Conservation (phyloP, 805 yeast species). For the Saturnispora zaruensis region DNA sequence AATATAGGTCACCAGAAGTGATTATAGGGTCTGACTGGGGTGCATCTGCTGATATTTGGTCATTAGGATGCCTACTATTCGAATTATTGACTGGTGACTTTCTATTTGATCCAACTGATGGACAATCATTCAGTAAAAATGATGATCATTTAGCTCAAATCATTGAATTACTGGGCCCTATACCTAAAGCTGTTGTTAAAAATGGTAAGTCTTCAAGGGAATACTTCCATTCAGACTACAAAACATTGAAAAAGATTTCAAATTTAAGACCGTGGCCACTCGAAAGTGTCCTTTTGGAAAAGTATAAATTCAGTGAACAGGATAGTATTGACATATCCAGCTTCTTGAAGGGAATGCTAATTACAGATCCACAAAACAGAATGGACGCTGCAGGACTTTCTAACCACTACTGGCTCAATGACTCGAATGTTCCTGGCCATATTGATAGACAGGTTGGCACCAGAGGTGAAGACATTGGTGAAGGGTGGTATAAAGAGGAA, state of each 20-base stretch:
- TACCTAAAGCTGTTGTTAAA: constrained; percentile 49
- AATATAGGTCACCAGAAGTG: constrained; percentile 88
- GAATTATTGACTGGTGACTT: constrained; percentile 93
- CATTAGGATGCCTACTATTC: constrained; percentile 84
- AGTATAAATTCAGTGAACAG: constrained; percentile 61
- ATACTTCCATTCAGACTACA: constrained; percentile 28
- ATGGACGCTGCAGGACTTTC: constrained; percentile 96
- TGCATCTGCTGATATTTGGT: constrained; percentile 91
- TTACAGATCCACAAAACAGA: constrained; percentile 66
- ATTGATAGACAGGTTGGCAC: constrained; percentile 73
- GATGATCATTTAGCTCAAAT: constrained; percentile 97
- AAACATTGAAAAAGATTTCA: constrained; percentile 60
- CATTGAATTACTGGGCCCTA: constrained; percentile 46
- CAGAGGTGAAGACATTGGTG: constrained; percentile 72
- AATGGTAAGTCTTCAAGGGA: constrained; percentile 49
- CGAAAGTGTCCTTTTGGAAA: constrained; percentile 71
- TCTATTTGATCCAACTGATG: constrained; percentile 80
- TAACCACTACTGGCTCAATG: constrained; percentile 77
- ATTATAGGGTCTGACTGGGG: constrained; percentile 84
- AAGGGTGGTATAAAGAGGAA: constrained; percentile 81
- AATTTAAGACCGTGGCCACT: constrained; percentile 88
- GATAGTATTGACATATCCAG: constrained; percentile 70
- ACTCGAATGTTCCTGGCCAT: constrained; percentile 68
- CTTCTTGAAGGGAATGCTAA: constrained; percentile 77
- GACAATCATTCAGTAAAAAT: constrained; percentile 71